These are phyloP conservation scores for Wickerhamiella dianesei DNA, from an alignment of 805 yeast genomes.

Conservation along the genomic window DNA sequence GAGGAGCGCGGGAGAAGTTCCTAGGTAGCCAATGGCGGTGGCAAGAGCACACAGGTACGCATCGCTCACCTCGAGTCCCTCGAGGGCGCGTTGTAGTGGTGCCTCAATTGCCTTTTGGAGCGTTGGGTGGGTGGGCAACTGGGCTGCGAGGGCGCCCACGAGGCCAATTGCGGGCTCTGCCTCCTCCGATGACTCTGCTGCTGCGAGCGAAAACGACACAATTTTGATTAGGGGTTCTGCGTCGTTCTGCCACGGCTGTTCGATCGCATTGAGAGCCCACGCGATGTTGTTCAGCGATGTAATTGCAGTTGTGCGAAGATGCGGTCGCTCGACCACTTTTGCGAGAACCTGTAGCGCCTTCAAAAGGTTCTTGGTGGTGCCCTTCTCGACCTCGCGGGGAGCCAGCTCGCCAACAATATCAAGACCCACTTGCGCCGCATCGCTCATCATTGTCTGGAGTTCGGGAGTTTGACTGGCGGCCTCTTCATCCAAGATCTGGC, in stretches of 20 bases:
- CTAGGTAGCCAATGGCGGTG: neutral
- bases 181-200: conserved; percentile 2
- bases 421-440: conserved; percentile 53
- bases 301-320: conserved; percentile 26
- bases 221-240: conserved; percentile 22
- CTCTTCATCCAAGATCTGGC: conserved; percentile 11
- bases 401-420: conserved; percentile 66
- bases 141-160: conserved; percentile 3
- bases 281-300: conserved; percentile 48
- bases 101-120: neutral
- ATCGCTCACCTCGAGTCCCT: neutral
- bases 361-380: no score
- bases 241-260: conserved; percentile 27
- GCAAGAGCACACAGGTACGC: neutral
- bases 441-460: conserved; percentile 25
- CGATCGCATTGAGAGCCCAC: conserved; percentile 16
- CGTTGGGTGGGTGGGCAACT: neutral
- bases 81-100: neutral
- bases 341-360: conserved; percentile 19
- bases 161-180: conserved; percentile 4
- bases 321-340: conserved; percentile 25
- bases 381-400: neutral
- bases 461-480: conserved; percentile 1
- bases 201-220: conserved; percentile 13
- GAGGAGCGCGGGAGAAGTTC: conserved; percentile 5